Conservation (phyloP, 1,139 yeast species). For the Pichia sp. region DNA sequence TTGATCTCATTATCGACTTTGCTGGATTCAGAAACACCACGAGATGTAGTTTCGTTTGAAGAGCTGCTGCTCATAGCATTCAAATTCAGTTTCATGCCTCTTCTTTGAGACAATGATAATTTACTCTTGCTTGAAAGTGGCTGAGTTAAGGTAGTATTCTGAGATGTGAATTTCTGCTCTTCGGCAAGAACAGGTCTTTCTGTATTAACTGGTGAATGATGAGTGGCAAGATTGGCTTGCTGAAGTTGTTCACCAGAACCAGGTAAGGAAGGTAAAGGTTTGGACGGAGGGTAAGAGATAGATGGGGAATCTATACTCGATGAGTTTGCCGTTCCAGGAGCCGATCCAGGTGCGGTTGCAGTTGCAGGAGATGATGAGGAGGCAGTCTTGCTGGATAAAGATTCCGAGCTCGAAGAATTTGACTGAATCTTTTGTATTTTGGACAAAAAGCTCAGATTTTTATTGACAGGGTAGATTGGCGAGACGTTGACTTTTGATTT, state of each 20-base stretch:
- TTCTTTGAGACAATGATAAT: conserved; percentile 52
- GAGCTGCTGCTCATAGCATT: conserved; percentile 29
- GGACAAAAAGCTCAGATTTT: conserved; percentile 10
- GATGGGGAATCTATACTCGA: not conserved
- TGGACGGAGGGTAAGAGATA: conserved; percentile 2
- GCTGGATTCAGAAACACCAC: not conserved
- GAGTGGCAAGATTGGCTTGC: not conserved
- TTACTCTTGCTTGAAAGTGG: not conserved
- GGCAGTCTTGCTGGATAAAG: not conserved
- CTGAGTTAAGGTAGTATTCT: not conserved
- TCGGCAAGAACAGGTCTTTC: not conserved
- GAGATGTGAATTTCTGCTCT: not conserved
- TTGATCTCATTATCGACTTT: not conserved
- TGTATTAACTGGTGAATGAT: not conserved
- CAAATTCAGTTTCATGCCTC: conserved; percentile 52
- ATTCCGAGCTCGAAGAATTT: conserved; percentile 10
- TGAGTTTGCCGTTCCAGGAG: not conserved
- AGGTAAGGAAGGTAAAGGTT: conserved; percentile 5
- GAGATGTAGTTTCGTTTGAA: not conserved
- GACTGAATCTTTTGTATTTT: conserved; percentile 15
- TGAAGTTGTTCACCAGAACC: not conserved
- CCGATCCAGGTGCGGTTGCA: not conserved
- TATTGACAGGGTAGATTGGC: conserved; percentile 11
- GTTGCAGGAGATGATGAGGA: not conserved
- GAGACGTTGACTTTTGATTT: not conserved